phyloP scores from a whole-genome alignment of 805 yeast species.

The Lachancea lanzarotensis region DNA sequence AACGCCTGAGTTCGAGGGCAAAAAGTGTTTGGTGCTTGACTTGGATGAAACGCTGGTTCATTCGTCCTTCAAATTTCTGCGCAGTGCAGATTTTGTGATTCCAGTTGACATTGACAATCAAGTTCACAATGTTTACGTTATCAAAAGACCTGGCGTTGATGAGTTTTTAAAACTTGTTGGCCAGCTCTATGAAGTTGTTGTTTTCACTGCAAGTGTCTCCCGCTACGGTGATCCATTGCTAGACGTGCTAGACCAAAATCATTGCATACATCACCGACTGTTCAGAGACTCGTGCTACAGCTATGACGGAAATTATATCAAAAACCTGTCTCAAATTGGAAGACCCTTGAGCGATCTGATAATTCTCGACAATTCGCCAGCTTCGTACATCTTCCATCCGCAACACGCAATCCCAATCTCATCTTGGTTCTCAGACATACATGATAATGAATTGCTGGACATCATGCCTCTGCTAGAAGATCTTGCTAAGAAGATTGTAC shows the following conservation, averaged over 20 bases:
- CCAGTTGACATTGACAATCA: constrained; percentile 96
- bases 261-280: constrained; percentile 79
- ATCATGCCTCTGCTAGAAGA: constrained; percentile 87
- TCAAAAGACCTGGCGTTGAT: constrained; percentile 97
- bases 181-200: constrained; percentile 85
- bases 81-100: constrained; percentile 92
- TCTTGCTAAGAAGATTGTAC: constrained; percentile 61
- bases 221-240: constrained; percentile 94
- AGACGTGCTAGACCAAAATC: constrained; percentile 74
- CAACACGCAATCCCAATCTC: constrained; percentile 96
- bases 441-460: constrained; percentile 91
- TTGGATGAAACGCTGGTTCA: constrained; percentile 96
- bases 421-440: constrained; percentile 97
- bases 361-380: constrained; percentile 95
- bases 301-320: constrained; percentile 91
- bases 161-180: constrained; percentile 82
- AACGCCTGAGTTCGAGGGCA: constrained; percentile 41
- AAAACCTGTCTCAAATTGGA: constrained; percentile 89
- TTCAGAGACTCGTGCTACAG: constrained; percentile 92
- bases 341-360: constrained; percentile 80
- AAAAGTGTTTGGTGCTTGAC: constrained; percentile 86
- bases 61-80: constrained; percentile 83
- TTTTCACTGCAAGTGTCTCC: constrained; percentile 92
- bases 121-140: constrained; percentile 89
- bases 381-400: constrained; percentile 96